These are phyloP conservation scores for Schoenoplectus tabernaemontani DNA, from an alignment of 202 grass and related monocot species.

Conservation along the genomic window DNA sequence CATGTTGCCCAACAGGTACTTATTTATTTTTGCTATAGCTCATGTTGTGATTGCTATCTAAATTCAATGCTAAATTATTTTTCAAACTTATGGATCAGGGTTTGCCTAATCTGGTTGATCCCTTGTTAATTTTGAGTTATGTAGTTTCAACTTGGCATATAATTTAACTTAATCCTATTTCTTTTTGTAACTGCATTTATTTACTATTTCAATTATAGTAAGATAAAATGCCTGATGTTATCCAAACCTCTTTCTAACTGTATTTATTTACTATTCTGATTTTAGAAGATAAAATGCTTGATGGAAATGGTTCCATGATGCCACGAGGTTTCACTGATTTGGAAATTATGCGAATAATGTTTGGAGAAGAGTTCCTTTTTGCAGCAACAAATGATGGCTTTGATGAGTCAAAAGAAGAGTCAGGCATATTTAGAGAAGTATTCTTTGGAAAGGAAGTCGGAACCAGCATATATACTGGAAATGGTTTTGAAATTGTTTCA, in stretches of 20 bases:
- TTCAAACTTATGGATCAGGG: neutral
- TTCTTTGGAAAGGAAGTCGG: constrained; percentile 6
- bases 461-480: neutral
- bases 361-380: constrained; percentile 44
- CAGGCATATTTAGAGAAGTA: constrained; percentile 44
- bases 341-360: constrained; percentile 56
- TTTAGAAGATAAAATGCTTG: constrained; percentile 11
- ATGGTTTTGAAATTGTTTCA: constrained; percentile 11
- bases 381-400: constrained; percentile 22
- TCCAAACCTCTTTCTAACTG: neutral
- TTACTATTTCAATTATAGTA: neutral
- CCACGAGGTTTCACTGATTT: constrained; percentile 42
- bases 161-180: neutral
- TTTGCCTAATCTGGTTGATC: neutral
- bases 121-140: neutral
- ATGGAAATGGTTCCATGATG: neutral
- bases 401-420: constrained; percentile 45
- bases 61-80: neutral
- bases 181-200: neutral
- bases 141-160: neutral
- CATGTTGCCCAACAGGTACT: no score
- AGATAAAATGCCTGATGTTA: neutral
- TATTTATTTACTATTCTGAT: neutral
- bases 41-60: neutral
- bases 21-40: neutral